Base-by-base conservation (phyloP, 2,329 filamentous ascomycete genomes). In the Trichophyton rubrum region DNA sequence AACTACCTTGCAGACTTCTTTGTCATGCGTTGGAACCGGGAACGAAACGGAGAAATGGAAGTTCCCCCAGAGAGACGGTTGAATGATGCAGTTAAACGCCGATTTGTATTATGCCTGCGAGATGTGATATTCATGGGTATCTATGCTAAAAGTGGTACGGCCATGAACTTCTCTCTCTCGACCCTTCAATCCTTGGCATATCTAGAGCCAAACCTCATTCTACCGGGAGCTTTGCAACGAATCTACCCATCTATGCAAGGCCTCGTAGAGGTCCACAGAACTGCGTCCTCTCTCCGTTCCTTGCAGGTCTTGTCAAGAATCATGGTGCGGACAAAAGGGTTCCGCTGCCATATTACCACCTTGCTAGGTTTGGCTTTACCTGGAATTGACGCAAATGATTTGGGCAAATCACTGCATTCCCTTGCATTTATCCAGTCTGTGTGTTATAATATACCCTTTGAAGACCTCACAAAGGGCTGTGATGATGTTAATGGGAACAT, bases 91-190 rank as follows among this genome's bases (percentile, higher is more conserved):
- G 73, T 99, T 66, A 96, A 91, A 77, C 84, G 81, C 69, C 86
- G 93, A 53, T 97, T 99, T 70, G 93, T 99, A 33, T 77, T 91
- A 41, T 89, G 90, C 64, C 77, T 99, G 64, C 86, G 87, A 65
- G 93, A 99, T 66, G 92, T 96, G 56, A 90, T 90, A 3, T 99
- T 96, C 73, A 96, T 99, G 91, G 93, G 93, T 30, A 87, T 99
- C 57, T 99, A 96, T 72, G 89, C 91, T 59, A 99, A 99, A 80
- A 96, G 91, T 72, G 86, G 85, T 61, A 91, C 90, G 57, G 87
- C 93, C 2, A 90, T 96, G 70, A 91, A 87, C 72, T 95, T 91
- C 77, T 95, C 92, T 65, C 84, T 96, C 65, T 90, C 88, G 57
- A 89, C 92, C 1, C 79, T 99, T 57, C 92, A 97, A 72, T 88